These are phyloP conservation scores for Nemania bipapillata DNA, from an alignment of 2,329 filamentous ascomycete species.

Conservation along the genomic window DNA sequence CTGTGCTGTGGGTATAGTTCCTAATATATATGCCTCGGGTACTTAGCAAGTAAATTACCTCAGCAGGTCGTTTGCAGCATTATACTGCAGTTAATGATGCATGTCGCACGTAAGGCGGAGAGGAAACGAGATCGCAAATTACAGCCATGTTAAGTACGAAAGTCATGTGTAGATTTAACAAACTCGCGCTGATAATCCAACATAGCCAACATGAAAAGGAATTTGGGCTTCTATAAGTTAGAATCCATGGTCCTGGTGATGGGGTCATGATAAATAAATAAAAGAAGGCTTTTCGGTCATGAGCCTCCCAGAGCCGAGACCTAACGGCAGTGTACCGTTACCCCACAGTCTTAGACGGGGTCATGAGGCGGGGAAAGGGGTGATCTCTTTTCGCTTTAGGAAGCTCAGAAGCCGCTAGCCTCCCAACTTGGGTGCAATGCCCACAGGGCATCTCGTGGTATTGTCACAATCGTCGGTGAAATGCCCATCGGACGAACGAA, in stretches of 20 bases:
- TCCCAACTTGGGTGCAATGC: neutral
- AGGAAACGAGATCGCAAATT: neutral
- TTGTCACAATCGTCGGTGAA: neutral
- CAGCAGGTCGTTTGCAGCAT: too few relatives aligned
- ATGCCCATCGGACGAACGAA: neutral
- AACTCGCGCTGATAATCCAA: neutral
- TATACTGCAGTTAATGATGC: too few relatives aligned
- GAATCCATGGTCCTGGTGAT: neutral
- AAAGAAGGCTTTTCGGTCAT: constrained; percentile 12
- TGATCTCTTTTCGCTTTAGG: constrained; percentile 35
- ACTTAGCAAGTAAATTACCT: too few relatives aligned
- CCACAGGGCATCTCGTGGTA: constrained; percentile 5
- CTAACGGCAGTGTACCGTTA: constrained; percentile 10
- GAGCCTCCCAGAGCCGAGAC: constrained; percentile 21
- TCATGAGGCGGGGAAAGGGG: constrained; percentile 31
- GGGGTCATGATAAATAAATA: neutral
- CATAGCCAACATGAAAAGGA: neutral
- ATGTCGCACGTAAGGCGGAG: too few relatives aligned
- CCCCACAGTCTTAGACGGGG: constrained; percentile 29
- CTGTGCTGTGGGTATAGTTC: too few relatives aligned
- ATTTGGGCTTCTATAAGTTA: neutral
- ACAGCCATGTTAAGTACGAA: neutral
- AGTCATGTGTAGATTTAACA: neutral
- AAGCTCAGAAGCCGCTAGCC: constrained; percentile 23
- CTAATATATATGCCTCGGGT: too few relatives aligned